These are phyloP conservation scores for Eutrema yunnanense DNA, from an alignment of 345 rosid species.

Conservation along the genomic window DNA sequence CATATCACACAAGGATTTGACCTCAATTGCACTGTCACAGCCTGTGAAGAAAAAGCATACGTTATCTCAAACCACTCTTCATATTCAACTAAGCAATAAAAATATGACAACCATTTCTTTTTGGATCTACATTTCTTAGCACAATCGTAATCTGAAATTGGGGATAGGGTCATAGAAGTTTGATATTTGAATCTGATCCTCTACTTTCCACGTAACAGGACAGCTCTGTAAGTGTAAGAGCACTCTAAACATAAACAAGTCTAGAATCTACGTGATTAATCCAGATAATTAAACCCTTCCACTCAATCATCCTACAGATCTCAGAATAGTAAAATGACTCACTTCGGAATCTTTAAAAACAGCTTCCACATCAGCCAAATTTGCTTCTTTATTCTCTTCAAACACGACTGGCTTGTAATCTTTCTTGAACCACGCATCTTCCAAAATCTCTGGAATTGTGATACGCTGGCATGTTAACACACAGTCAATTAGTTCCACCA, in stretches of 20 bases:
- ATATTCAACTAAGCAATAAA: not conserved
- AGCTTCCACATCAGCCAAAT: constrained; percentile 80
- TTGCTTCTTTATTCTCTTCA: constrained; percentile 60
- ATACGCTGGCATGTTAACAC: constrained; percentile 59
- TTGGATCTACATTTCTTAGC: not conserved
- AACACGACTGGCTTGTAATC: constrained; percentile 66
- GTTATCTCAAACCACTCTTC: constrained; percentile 12
- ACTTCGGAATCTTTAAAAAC: constrained; percentile 81
- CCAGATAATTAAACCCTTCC: not conserved
- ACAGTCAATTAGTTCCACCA: constrained; percentile 12
- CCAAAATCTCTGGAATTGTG: constrained; percentile 69
- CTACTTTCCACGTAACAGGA: not conserved
- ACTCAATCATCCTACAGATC: not conserved
- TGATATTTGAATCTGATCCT: not conserved
- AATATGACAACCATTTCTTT: not conserved
- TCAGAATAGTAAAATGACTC: constrained; percentile 27
- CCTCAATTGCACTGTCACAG: constrained; percentile 32
- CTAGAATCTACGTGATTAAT: not conserved
- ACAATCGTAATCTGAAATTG: not conserved
- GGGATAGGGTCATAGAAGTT: not conserved
- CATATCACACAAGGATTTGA: constrained; percentile 58
- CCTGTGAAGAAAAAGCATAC: constrained; percentile 23
- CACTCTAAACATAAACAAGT: not conserved
- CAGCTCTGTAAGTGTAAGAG: not conserved
- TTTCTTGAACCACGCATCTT: constrained; percentile 83